Conservation (phyloP, 176 grass and related monocot species). For the Zizania latifolia region DNA sequence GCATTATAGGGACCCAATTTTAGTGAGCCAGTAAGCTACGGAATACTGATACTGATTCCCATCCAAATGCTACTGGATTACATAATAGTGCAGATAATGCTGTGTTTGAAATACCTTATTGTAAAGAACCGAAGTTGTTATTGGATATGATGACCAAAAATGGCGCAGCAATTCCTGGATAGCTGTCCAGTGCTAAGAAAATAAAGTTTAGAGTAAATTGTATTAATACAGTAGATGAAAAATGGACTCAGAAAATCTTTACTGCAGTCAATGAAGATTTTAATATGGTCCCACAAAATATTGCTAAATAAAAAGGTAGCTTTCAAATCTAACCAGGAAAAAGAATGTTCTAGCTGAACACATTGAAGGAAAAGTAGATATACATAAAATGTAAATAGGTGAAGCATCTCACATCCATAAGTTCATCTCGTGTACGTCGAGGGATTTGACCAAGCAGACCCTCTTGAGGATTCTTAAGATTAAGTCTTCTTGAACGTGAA, state of each 20-base stretch:
- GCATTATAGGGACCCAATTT: neutral
- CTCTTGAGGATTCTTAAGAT: conserved; percentile 95
- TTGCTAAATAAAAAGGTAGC: neutral
- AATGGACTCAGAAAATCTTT: conserved; percentile 17
- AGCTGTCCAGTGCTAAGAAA: conserved; percentile 80
- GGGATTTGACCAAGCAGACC: conserved; percentile 71
- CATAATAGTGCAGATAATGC: neutral
- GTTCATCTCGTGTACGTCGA: conserved; percentile 66
- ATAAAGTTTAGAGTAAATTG: conserved; percentile 15
- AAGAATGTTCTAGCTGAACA: neutral
- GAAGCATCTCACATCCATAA: conserved; percentile 78
- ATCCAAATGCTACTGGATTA: neutral
- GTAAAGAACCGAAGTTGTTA: conserved; percentile 64
- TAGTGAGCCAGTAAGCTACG: neutral
- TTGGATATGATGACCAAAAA: conserved; percentile 97
- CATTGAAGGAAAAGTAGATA: neutral
- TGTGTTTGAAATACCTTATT: conserved; percentile 60
- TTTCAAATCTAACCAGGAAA: neutral
- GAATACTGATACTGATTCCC: neutral
- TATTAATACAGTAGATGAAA: neutral
- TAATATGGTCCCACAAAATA: neutral
- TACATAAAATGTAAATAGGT: conserved; percentile 3
- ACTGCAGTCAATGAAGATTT: neutral
- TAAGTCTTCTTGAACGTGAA: conserved; percentile 83
- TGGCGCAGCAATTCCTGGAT: conserved; percentile 87